A percentile compares a stretch with the other conserved stretches of the same genome.
Conservation (phyloP, 139 green algal species). For the Chlorella sp. region DNA sequence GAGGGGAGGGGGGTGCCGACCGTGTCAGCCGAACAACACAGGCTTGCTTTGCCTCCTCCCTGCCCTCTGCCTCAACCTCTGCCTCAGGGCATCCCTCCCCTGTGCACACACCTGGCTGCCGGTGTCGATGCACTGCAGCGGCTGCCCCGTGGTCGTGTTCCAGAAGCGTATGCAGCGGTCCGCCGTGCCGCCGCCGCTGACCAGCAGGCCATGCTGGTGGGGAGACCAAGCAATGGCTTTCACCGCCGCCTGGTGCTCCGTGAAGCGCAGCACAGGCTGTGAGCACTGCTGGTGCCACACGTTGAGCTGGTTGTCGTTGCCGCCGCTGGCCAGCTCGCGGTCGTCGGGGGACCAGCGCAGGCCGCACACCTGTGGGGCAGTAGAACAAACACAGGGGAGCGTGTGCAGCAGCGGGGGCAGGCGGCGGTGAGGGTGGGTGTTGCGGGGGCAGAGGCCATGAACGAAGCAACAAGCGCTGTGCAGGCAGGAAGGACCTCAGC, state of each 20-base stretch:
- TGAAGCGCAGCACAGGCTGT: slow-evolving; percentile 71
- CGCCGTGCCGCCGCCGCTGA: slow-evolving; percentile 93
- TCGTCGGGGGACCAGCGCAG: slow-evolving; percentile 88
- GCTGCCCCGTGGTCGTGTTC: slow-evolving; percentile 87
- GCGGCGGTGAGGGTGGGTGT: neutral
- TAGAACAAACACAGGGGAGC: too few species aligned
- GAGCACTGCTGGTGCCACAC: slow-evolving; percentile 66
- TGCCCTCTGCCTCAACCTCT: neutral
- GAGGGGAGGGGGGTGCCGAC: neutral
- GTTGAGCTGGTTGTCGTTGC: slow-evolving; percentile 90
- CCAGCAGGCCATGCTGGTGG: slow-evolving; percentile 96
- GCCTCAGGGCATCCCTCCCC: neutral
- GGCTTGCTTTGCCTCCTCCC: neutral
- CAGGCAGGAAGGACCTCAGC: neutral
- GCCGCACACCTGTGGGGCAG: slow-evolving; percentile 77
- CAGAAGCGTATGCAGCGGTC: slow-evolving; percentile 97
- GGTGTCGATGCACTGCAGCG: slow-evolving; percentile 89
- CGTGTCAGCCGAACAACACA: neutral
- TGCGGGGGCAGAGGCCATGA: neutral
- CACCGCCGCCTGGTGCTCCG: slow-evolving; percentile 87
- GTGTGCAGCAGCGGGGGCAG: neutral
- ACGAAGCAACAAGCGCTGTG: neutral
- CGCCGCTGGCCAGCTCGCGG: slow-evolving; percentile 81
- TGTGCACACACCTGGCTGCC: slow-evolving; percentile 53
- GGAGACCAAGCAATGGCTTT: slow-evolving; percentile 98